Percentiles rank a stretch among this genome's conserved stretches.
These are phyloP conservation scores for Leishmania tropica DNA, from an alignment of 208 protist genomes.

Conservation along the genomic window DNA sequence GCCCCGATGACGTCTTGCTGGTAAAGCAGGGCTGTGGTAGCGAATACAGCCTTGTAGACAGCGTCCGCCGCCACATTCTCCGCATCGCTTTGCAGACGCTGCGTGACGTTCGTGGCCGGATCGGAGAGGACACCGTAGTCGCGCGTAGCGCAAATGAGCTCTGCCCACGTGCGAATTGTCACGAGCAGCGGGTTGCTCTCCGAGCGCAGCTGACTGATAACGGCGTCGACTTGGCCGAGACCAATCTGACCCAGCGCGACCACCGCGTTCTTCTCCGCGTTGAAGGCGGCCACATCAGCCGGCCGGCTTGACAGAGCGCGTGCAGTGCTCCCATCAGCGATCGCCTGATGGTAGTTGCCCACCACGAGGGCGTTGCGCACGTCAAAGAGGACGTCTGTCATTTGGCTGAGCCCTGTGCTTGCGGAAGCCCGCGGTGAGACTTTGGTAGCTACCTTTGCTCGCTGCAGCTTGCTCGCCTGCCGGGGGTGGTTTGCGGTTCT, in stretches of 20 bases:
- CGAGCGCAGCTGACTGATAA: conserved; percentile 57
- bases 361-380: conserved; percentile 81
- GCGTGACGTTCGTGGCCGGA: conserved; percentile 18
- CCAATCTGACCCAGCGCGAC: conserved; percentile 77
- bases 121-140: conserved; percentile 20
- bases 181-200: conserved; percentile 56
- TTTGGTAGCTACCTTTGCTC: background rate
- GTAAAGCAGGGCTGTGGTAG: conserved; percentile 52
- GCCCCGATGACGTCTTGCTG: conserved; percentile 43
- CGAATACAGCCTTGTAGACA: conserved; percentile 54
- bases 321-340: conserved; percentile 66
- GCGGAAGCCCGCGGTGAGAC: background rate
- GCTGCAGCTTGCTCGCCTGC: background rate
- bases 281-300: conserved; percentile 65
- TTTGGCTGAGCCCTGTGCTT: conserved; percentile 14
- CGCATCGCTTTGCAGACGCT: conserved; percentile 36
- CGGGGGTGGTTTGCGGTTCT: too few species aligned
- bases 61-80: conserved; percentile 31
- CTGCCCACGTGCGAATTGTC: conserved; percentile 57
- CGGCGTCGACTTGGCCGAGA: conserved; percentile 70
- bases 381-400: conserved; percentile 88
- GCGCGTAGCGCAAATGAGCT: conserved; percentile 43
- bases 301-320: conserved; percentile 38
- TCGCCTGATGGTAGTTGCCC: conserved; percentile 85
- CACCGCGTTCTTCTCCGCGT: conserved; percentile 66